These are phyloP conservation scores for Aureobasidium sp. DNA, from an alignment of 2,329 filamentous ascomycete genomes.

Conservation along the genomic window DNA sequence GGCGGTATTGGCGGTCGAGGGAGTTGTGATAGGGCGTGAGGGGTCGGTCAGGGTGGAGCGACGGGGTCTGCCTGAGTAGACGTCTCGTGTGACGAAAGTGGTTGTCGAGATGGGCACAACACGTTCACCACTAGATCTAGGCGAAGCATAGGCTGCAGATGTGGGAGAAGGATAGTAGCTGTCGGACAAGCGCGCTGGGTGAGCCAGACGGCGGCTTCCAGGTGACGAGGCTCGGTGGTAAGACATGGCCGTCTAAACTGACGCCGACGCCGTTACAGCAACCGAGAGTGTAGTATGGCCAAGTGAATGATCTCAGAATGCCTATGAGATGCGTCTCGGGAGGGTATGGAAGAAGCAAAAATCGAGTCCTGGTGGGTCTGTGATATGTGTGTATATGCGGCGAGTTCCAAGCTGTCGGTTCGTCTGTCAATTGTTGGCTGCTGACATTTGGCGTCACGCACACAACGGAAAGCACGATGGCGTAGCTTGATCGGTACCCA, in stretches of 20 bases:
- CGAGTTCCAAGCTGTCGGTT: conserved; percentile 1
- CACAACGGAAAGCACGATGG: conserved; percentile 5
- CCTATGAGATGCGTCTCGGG: neutral
- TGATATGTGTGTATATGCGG: neutral
- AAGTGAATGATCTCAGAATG: neutral
- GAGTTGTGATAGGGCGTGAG: conserved; percentile 25
- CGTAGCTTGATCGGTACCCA: neutral
- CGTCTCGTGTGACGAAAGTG: conserved; percentile 32
- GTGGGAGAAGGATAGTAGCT: conserved; percentile 21
- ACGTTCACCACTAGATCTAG: conserved; percentile 28
- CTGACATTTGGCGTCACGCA: conserved; percentile 10
- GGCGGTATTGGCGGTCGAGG: conserved; percentile 27
- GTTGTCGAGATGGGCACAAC: conserved; percentile 32
- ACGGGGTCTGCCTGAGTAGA: conserved; percentile 39
- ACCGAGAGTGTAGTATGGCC: neutral
- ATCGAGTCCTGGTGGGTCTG: conserved; percentile 7
- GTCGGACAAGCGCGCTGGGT: conserved; percentile 26
- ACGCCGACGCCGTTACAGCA: conserved; percentile 2
- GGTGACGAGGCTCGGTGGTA: conserved; percentile 30
- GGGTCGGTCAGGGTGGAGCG: conserved; percentile 37
- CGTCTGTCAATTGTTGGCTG: conserved; percentile 1
- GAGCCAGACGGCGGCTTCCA: conserved; percentile 28
- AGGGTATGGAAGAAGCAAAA: neutral
- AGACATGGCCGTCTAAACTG: conserved; percentile 16
- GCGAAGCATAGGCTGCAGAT: conserved; percentile 23